These are phyloP conservation scores for Hypocreales sp. DNA, from an alignment of 2,329 filamentous ascomycete species.

Conservation along the genomic window DNA sequence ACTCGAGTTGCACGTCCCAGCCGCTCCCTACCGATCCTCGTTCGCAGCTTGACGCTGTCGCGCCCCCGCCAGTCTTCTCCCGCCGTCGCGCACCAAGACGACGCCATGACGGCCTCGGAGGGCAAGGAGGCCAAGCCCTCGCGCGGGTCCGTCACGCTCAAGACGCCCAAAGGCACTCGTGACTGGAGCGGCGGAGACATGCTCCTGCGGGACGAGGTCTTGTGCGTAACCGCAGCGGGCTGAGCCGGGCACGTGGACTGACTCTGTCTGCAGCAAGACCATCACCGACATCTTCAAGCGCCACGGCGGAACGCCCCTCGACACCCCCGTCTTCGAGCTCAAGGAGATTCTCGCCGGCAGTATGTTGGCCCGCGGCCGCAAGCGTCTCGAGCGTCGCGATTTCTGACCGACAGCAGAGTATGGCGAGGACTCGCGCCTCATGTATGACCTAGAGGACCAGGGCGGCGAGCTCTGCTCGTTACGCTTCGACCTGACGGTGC, in stretches of 20 bases:
- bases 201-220: conserved; percentile 69
- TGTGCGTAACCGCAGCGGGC: conserved; percentile 14
- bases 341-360: conserved; percentile 72
- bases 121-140: conserved; percentile 21
- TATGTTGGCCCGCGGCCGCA: background rate
- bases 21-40: background rate
- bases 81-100: no score
- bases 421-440: conserved; percentile 83
- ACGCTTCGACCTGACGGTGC: conserved; percentile 1
- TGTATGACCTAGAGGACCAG: conserved; percentile 78
- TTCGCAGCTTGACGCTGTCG: conserved; percentile 2
- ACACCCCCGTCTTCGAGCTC: conserved; percentile 74
- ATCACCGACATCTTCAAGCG: conserved; percentile 72
- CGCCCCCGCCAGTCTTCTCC: no score
- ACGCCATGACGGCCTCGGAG: conserved; percentile 20
- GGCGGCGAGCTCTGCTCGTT: conserved; percentile 45
- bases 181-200: conserved; percentile 73
- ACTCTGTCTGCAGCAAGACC: conserved; percentile 23
- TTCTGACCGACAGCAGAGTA: conserved; percentile 47
- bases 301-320: conserved; percentile 65
- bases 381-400: background rate
- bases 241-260: no score
- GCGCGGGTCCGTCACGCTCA: conserved; percentile 43
- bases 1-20: conserved; percentile 1
- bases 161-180: conserved; percentile 82